These are phyloP conservation scores for Leptodermis oblonga DNA, from an alignment of 257 asterid species.

Conservation along the genomic window DNA sequence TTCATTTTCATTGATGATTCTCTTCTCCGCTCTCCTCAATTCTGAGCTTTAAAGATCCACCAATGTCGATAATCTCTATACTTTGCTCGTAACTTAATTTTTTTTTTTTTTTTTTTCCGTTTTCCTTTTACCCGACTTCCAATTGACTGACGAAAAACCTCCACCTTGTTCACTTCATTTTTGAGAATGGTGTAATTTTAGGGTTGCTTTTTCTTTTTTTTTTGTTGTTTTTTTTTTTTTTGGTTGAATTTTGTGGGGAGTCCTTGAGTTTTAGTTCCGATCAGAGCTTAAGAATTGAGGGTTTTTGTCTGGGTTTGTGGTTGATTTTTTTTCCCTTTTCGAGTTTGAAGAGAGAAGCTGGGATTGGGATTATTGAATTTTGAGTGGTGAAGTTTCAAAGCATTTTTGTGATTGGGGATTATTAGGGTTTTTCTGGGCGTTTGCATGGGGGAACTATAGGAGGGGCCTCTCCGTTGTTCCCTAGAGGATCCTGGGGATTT, in stretches of 20 bases:
- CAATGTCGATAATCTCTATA: slow-evolving; percentile 14
- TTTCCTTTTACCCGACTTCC: background rate
- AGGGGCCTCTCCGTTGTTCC: slow-evolving; percentile 36
- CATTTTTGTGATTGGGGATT: slow-evolving; percentile 12
- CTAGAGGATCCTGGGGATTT: slow-evolving; percentile 32
- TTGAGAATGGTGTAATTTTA: slow-evolving; percentile 10
- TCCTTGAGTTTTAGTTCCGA: slow-evolving; percentile 10
- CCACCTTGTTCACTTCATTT: background rate
- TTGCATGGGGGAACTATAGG: slow-evolving; percentile 26
- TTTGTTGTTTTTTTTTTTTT: too few species aligned
- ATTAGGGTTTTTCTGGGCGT: slow-evolving; percentile 23
- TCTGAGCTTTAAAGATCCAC: slow-evolving; percentile 22
- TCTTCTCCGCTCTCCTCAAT: background rate
- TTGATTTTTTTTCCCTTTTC: background rate
- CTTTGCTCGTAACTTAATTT: slow-evolving; percentile 3
- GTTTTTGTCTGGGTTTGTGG: background rate
- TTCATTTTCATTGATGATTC: slow-evolving; percentile 20
- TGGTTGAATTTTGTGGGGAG: slow-evolving; percentile 6
- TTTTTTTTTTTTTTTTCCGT: background rate
- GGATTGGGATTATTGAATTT: slow-evolving; percentile 4
- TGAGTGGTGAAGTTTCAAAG: background rate
- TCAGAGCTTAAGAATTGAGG: slow-evolving; percentile 15
- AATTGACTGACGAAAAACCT: background rate
- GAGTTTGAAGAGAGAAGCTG: slow-evolving; percentile 2
- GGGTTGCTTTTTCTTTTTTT: slow-evolving; percentile 8